Evolutionary conservation across 1,139 yeast genomes (phyloP), one percentile per base, ranked within the genome.

Genomic region (Kodamaea ohmeri): DNA sequence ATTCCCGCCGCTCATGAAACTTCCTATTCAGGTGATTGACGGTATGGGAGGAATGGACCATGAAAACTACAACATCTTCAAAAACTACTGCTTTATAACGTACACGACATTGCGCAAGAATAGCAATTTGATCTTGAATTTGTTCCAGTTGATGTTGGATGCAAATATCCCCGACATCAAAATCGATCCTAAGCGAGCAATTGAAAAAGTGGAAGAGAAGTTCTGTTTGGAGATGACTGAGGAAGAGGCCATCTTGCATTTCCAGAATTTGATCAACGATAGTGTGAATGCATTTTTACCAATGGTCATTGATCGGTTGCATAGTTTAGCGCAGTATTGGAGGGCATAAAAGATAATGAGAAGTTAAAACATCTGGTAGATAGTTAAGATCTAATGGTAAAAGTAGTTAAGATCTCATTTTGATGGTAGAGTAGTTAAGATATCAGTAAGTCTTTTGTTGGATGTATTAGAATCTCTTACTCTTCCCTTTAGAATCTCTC

Each of bases 281-380:
- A 87, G 96, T 64, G 97, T 92, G 12, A 86, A 79, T 56, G 98
- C 98, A 0, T 77, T 92, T 41, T 63, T 90, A 46, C 98, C 98
- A 0, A 90, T 90, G 55, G 96, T 94, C 9, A 92, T 94, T 43
- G 99, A 94, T 56, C 76, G 97, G 47, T 66, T 94, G 39, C 99
- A 94, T 60, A 88, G 90, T 63, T 73, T 94, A 58, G 97, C 98
- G 0, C 98, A 94, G 57, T 94, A 94, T 56, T 92, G 98, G 98
- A 65, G 97, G 45, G 90, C 97, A 0, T 90, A 33, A 24, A 14
- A 12, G 7, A 24, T 6, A 20, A 20, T 20, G n/a, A 20, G 22
- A 20, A 6, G 22, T 6, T 20, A 20, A 6, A 20, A 9, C 22
- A 20, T 20, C 8, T n/a, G n/a, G n/a, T n/a, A n/a, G n/a, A n/a